phyloP scores from a whole-genome alignment of 805 yeast species.

The Cephaloascus albidus region DNA sequence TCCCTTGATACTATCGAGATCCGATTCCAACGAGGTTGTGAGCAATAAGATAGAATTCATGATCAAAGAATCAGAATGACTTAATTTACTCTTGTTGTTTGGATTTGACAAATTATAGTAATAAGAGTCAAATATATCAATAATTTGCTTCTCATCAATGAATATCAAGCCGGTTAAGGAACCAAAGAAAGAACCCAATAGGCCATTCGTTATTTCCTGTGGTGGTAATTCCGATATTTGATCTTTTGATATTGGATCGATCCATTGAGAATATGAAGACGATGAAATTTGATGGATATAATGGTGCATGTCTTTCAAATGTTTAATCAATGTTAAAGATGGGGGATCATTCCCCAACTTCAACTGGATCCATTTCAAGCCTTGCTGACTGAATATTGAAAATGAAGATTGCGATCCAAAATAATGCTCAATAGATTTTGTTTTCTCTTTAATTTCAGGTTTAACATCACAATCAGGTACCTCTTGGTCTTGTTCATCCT shows the following conservation, averaged over 20 bases:
- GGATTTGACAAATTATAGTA: conserved; percentile 5
- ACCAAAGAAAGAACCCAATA: neutral
- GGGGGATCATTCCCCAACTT: neutral
- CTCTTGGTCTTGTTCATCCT: neutral
- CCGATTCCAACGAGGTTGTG: neutral
- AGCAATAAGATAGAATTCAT: neutral
- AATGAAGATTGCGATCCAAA: conserved; percentile 19
- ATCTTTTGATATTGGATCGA: neutral
- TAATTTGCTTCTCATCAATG: conserved; percentile 7
- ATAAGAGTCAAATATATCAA: conserved; percentile 8
- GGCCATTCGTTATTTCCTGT: neutral
- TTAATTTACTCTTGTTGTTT: conserved; percentile 1
- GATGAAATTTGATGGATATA: conserved; percentile 3
- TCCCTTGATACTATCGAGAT: neutral
- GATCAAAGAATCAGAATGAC: neutral
- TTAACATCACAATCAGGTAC: too few relatives aligned
- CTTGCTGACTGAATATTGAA: conserved; percentile 29
- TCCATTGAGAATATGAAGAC: neutral
- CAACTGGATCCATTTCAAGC: conserved; percentile 26
- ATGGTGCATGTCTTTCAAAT: conserved; percentile 8
- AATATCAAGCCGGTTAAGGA: conserved; percentile 1
- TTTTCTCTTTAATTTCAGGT: too few relatives aligned
- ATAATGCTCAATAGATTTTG: conserved; percentile 4
- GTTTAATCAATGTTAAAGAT: neutral
- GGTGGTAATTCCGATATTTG: neutral